These are phyloP conservation scores for Chlorella sp. DNA, from an alignment of 139 green algal genomes.

Conservation along the genomic window DNA sequence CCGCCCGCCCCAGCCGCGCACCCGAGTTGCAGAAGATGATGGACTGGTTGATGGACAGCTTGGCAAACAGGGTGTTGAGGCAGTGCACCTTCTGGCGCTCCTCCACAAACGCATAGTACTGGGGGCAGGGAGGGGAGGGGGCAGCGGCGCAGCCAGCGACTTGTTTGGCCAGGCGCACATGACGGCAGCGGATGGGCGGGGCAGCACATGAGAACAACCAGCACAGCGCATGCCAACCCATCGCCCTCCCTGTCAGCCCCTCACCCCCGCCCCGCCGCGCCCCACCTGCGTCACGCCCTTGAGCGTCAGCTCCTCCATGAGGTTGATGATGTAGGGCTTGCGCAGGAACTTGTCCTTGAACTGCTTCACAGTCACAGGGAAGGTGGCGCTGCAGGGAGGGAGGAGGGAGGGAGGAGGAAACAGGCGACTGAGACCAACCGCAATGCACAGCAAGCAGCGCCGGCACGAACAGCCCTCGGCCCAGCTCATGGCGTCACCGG, in stretches of 20 bases:
- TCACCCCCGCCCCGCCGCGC: too few relatives aligned
- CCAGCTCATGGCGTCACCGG: too few relatives aligned
- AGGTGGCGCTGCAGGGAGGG: conserved; percentile 52
- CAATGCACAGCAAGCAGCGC: too few relatives aligned
- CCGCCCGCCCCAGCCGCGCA: conserved; percentile 61
- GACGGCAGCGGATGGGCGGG: too few relatives aligned
- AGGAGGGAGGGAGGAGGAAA: neutral
- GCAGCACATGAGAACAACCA: too few relatives aligned
- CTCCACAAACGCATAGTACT: conserved; percentile 99
- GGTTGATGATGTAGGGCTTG: conserved; percentile 99
- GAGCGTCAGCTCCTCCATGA: conserved; percentile 99
- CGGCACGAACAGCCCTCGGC: neutral
- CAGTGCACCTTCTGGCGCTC: conserved; percentile 98
- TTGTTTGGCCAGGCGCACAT: too few relatives aligned
- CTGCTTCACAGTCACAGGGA: conserved; percentile 98
- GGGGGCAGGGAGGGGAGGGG: conserved; percentile 24
- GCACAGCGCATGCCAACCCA: too few relatives aligned
- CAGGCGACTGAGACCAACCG: too few relatives aligned
- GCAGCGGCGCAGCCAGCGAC: too few relatives aligned
- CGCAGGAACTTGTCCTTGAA: conserved; percentile 98
- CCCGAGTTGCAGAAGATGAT: conserved; percentile 99
- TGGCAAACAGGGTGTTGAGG: conserved; percentile 96
- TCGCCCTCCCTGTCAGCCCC: too few relatives aligned
- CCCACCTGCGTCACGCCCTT: conserved; percentile 90
- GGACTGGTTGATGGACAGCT: conserved; percentile 81